phyloP scores from a whole-genome alignment of 139 green algal species.

The Chlorokybus atmophyticus region DNA sequence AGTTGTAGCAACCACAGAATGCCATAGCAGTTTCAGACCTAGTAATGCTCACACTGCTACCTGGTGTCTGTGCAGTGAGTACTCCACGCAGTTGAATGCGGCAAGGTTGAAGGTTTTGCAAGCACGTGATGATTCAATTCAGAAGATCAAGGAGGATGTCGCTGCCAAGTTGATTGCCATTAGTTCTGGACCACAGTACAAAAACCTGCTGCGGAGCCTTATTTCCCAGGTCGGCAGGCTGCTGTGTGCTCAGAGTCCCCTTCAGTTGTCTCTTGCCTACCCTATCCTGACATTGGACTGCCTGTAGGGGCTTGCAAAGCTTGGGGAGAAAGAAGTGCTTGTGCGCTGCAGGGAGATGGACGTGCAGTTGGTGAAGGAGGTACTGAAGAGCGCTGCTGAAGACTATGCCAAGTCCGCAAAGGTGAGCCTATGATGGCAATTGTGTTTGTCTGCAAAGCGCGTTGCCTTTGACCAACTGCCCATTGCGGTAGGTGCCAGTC shows the following conservation, averaged over 20 bases:
- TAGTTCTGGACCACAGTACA: constrained; percentile 59
- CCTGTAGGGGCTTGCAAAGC: constrained; percentile 67
- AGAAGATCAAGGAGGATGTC: constrained; percentile 43
- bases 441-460: too few species aligned
- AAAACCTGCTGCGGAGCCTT: constrained; percentile 66
- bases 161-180: constrained; percentile 44
- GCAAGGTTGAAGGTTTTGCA: constrained; percentile 80
- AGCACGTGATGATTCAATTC: constrained; percentile 69
- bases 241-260: too few species aligned
- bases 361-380: constrained; percentile 41
- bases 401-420: constrained; percentile 29
- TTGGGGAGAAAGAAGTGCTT: constrained; percentile 46
- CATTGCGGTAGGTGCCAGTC: too few species aligned
- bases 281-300: too few species aligned
- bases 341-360: constrained; percentile 61
- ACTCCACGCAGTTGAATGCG: constrained; percentile 92
- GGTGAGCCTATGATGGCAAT: too few species aligned
- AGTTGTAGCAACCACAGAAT: neutral
- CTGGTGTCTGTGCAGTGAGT: constrained; percentile 52
- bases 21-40: neutral
- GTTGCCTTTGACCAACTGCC: too few species aligned
- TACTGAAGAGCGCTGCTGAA: constrained; percentile 36
- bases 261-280: too few species aligned
- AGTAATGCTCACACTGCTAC: neutral
- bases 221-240: constrained; percentile 57